phyloP scores from a whole-genome alignment of 306 rosid species.

The Cicer chorassanicum region DNA sequence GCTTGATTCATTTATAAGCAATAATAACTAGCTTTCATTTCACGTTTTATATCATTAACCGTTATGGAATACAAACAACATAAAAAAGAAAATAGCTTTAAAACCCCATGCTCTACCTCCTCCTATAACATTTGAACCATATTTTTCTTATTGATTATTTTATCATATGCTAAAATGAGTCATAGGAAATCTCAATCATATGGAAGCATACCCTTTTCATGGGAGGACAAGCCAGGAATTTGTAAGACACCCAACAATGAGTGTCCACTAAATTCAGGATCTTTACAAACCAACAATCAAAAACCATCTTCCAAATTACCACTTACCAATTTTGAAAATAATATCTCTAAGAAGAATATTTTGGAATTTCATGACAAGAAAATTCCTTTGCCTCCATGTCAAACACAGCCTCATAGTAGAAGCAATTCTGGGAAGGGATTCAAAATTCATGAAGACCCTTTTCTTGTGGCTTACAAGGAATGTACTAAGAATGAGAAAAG shows the following conservation, averaged over 20 bases:
- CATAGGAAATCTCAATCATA: slow-evolving; percentile 71
- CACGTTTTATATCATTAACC: slow-evolving; percentile 59
- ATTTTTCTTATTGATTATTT: not conserved
- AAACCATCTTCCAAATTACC: slow-evolving; percentile 30
- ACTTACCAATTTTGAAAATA: not conserved
- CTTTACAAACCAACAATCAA: slow-evolving; percentile 17
- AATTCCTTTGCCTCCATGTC: slow-evolving; percentile 81
- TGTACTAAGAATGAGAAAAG: slow-evolving; percentile 62
- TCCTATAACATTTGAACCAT: slow-evolving; percentile 19
- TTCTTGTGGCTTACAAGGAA: slow-evolving; percentile 76
- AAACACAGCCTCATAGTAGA: slow-evolving; percentile 48
- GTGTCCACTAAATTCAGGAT: slow-evolving; percentile 38
- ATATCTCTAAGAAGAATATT: not conserved
- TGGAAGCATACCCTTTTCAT: slow-evolving; percentile 88
- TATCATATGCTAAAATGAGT: slow-evolving; percentile 50
- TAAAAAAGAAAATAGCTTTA: slow-evolving; percentile 42
- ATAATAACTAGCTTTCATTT: slow-evolving; percentile 54
- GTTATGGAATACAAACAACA: slow-evolving; percentile 55
- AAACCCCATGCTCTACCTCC: slow-evolving; percentile 37
- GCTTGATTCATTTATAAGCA: slow-evolving; percentile 50
- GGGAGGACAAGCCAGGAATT: slow-evolving; percentile 86
- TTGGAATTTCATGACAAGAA: slow-evolving; percentile 41
- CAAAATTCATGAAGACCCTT: slow-evolving; percentile 73
- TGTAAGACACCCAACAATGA: slow-evolving; percentile 56
- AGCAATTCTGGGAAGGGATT: slow-evolving; percentile 65